phyloP scores from a whole-genome alignment of 768 basidiomycete genomes.

The Amanita jacksonii region DNA sequence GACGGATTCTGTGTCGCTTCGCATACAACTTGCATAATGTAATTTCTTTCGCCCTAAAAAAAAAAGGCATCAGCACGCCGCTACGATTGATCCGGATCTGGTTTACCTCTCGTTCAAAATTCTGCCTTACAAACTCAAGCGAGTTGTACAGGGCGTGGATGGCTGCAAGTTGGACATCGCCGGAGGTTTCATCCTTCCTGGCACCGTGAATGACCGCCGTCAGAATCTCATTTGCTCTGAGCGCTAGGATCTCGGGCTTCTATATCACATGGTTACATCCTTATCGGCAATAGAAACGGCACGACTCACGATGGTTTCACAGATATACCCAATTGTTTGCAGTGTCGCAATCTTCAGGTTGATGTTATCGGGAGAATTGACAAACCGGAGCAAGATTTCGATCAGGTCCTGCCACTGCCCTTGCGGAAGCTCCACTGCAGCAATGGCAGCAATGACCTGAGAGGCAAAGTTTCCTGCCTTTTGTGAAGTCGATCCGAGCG shows the following conservation, averaged over 20 bases:
- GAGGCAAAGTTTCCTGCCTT: conserved; percentile 85
- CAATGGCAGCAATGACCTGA: conserved; percentile 91
- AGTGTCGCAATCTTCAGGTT: conserved; percentile 81
- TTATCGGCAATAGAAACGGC: not conserved
- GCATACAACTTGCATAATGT: conserved; percentile 99
- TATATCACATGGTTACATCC: conserved; percentile 24
- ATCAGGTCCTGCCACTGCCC: conserved; percentile 89
- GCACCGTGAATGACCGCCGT: conserved; percentile 98
- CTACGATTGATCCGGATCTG: not conserved
- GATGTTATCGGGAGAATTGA: conserved; percentile 63
- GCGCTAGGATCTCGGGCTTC: conserved; percentile 87
- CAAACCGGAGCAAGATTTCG: conserved; percentile 77
- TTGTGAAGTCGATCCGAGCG: conserved; percentile 60
- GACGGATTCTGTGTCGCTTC: conserved; percentile 88
- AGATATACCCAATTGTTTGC: conserved; percentile 95
- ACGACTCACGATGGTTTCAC: conserved; percentile 83
- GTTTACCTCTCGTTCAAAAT: conserved; percentile 93
- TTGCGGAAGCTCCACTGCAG: conserved; percentile 82
- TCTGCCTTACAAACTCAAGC: conserved; percentile 93
- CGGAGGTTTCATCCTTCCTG: conserved; percentile 86
- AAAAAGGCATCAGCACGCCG: not conserved
- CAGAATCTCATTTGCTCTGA: conserved; percentile 92
- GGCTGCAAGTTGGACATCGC: conserved; percentile 88
- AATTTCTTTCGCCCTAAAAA: conserved; percentile 89
- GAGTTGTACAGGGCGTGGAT: conserved; percentile 92